Conservation (phyloP, 1,284 basidiomycete species). For the Cryptococcus wingfieldii region DNA sequence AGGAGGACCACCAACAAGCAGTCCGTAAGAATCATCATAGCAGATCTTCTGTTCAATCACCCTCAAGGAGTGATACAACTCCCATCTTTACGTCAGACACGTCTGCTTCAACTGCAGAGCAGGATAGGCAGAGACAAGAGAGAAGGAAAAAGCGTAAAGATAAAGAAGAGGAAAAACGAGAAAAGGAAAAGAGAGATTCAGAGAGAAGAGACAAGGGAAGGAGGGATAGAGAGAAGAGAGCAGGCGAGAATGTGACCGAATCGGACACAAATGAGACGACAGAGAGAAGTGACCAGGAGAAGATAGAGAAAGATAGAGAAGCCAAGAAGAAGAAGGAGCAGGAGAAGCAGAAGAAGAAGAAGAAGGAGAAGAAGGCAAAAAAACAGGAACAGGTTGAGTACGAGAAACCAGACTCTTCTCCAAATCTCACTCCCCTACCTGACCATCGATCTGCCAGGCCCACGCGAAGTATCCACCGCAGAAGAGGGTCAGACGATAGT, state of each 20-base stretch:
- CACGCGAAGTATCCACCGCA: slow-evolving; percentile 1
- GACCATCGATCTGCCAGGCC: slow-evolving; percentile 11
- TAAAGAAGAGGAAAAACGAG: not conserved
- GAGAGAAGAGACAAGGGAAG: not conserved
- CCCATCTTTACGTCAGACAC: no score
- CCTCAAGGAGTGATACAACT: no score
- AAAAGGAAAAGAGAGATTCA: not conserved
- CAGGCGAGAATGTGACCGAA: no score
- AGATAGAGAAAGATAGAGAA: not conserved
- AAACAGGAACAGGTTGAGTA: not conserved
- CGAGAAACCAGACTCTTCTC: not conserved
- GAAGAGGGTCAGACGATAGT: slow-evolving; percentile 4
- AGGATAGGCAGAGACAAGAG: not conserved
- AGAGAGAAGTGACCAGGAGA: not conserved
- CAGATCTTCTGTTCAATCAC: no score
- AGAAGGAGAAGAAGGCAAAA: not conserved
- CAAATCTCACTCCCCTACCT: slow-evolving; percentile 4
- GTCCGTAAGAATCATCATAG: no score
- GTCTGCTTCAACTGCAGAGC: not conserved
- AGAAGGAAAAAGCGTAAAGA: not conserved
- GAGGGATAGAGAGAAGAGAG: not conserved
- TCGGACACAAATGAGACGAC: no score
- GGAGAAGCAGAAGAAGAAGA: slow-evolving; percentile 2
- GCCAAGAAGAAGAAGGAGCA: not conserved
- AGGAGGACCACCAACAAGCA: no score